phyloP scores from a whole-genome alignment of 139 green algal species.

The Chlamydomonas sp. region DNA sequence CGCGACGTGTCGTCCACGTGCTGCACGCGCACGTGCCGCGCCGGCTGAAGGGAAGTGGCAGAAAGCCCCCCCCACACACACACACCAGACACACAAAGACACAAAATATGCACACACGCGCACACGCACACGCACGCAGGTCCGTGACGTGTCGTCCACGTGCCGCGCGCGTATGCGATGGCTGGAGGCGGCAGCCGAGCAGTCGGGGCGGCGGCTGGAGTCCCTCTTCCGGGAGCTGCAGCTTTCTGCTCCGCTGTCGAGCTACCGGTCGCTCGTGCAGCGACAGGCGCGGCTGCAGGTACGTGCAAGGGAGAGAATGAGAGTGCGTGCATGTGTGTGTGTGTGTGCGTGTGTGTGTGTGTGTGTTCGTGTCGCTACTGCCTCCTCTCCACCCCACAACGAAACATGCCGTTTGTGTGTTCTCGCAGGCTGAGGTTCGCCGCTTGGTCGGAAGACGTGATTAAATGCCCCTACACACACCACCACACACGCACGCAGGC shows the following conservation, averaged over 20 bases:
- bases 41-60: too few relatives aligned
- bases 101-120: too few relatives aligned
- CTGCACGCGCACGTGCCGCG: slow-evolving; percentile 39
- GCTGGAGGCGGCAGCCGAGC: slow-evolving; percentile 36
- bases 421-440: too few relatives aligned
- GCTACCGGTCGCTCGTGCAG: slow-evolving; percentile 38
- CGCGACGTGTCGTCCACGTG: slow-evolving; percentile 34
- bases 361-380: background rate
- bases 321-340: background rate
- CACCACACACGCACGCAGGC: too few relatives aligned
- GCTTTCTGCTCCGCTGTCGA: slow-evolving; percentile 35
- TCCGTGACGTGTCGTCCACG: slow-evolving; percentile 34
- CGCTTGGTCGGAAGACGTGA: too few relatives aligned
- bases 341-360: background rate
- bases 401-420: too few relatives aligned
- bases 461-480: too few relatives aligned
- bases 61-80: too few relatives aligned
- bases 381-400: too few relatives aligned
- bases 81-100: too few relatives aligned
- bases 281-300: slow-evolving; percentile 40
- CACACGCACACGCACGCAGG: too few relatives aligned
- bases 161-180: slow-evolving; percentile 44
- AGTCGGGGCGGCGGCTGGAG: slow-evolving; percentile 23
- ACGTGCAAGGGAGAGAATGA: background rate
- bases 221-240: slow-evolving; percentile 37